Evolutionary conservation across 73 alveolate species (phyloP).

Genomic region (Blepharisma japonicum): DNA sequence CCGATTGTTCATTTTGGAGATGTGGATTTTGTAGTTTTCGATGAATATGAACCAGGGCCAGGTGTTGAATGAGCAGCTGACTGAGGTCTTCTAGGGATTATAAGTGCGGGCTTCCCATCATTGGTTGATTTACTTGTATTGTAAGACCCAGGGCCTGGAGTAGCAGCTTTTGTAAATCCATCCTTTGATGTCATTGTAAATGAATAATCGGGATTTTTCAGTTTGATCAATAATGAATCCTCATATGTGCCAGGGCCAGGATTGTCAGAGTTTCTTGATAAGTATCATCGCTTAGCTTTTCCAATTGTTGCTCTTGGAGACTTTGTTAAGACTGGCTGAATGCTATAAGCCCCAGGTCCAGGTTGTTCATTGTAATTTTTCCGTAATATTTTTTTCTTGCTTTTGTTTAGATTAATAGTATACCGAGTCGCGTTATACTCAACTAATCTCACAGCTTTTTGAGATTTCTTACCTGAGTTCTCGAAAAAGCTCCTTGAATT

Average conservation of each 20-base stretch:
- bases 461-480: too few relatives aligned
- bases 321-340: too few relatives aligned
- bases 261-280: neutral
- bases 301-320: too few relatives aligned
- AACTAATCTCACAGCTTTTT: too few relatives aligned
- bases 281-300: too few relatives aligned
- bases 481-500: too few relatives aligned
- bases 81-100: neutral
- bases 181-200: neutral
- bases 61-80: slow-evolving; percentile 5
- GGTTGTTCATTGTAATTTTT: too few relatives aligned
- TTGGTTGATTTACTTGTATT: neutral
- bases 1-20: neutral
- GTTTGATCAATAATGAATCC: neutral
- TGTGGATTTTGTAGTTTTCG: neutral
- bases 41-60: slow-evolving; percentile 16
- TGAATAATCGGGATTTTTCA: neutral
- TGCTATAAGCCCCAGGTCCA: too few relatives aligned
- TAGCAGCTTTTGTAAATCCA: neutral
- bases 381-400: too few relatives aligned
- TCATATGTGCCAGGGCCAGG: slow-evolving; percentile 30
- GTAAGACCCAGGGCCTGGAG: slow-evolving; percentile 21
- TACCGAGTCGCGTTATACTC: too few relatives aligned
- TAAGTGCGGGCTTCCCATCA: slow-evolving; percentile 8
- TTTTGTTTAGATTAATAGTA: too few relatives aligned